Conservation (phyloP, 1,284 basidiomycete genomes). For the Papiliotrema laurentii region DNA sequence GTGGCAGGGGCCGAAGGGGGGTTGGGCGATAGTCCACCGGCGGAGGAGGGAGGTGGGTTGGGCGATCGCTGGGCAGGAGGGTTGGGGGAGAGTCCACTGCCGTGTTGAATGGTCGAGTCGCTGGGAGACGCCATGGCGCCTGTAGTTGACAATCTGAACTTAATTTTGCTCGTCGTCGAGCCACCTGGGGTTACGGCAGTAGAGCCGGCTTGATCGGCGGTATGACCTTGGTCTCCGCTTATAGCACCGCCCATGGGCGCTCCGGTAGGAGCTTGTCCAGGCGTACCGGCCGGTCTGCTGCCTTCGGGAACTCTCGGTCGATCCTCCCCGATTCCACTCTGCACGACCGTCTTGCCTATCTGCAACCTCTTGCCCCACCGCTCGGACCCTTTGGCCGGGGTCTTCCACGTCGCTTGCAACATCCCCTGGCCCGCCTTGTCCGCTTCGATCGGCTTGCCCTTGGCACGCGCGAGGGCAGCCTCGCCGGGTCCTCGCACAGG, state of each 20-base stretch:
- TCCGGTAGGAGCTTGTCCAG: neutral
- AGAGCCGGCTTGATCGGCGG: too few species aligned
- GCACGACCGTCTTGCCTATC: constrained; percentile 33
- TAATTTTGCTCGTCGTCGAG: neutral
- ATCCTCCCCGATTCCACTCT: constrained; percentile 24
- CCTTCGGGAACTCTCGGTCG: constrained; percentile 17
- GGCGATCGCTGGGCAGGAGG: neutral
- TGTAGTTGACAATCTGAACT: too few species aligned
- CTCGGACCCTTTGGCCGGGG: constrained; percentile 28
- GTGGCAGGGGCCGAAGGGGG: neutral
- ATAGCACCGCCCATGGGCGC: constrained; percentile 6
- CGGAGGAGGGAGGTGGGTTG: neutral
- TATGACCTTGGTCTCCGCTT: constrained; percentile 7
- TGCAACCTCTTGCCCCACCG: constrained; percentile 31
- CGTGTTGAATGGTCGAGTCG: neutral
- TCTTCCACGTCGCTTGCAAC: constrained; percentile 37
- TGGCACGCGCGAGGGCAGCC: constrained; percentile 26
- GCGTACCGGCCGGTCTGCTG: neutral
- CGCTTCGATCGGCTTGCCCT: constrained; percentile 27
- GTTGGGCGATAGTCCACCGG: neutral
- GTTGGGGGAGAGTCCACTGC: neutral
- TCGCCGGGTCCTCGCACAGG: constrained; percentile 33
- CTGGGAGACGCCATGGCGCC: neutral
- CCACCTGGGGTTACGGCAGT: neutral
- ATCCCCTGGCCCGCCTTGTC: constrained; percentile 15